phyloP scores from a whole-genome alignment of 306 rosid genomes.

The Pyrus bretschneideri region DNA sequence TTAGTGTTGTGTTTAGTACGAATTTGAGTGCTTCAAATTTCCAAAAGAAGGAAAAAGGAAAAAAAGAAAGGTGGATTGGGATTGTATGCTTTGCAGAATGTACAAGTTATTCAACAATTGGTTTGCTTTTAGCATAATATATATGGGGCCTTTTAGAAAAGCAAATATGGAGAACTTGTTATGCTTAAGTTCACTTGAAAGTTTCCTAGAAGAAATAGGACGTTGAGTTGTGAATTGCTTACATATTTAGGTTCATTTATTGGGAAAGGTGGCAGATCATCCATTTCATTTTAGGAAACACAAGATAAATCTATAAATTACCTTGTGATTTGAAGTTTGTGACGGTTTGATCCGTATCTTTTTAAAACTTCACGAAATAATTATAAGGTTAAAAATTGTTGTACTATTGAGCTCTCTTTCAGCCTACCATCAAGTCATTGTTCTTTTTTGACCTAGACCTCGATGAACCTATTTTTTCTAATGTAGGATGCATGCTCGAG shows the following conservation, averaged over 20 bases:
- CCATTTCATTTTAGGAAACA: not conserved
- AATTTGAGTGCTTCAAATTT: not conserved
- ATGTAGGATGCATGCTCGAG: too few relatives aligned
- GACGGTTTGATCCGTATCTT: too few relatives aligned
- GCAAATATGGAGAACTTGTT: not conserved
- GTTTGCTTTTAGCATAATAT: not conserved
- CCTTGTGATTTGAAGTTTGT: too few relatives aligned
- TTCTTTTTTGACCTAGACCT: not conserved
- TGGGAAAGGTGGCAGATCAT: not conserved
- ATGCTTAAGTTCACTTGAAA: not conserved
- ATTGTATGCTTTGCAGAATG: constrained; percentile 1
- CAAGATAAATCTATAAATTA: not conserved
- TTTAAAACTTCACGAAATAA: too few relatives aligned
- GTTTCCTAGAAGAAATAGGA: not conserved
- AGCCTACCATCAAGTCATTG: too few relatives aligned
- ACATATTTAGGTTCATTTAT: not conserved
- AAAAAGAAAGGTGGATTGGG: not conserved
- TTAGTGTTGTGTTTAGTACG: not conserved
- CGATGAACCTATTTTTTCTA: too few relatives aligned
- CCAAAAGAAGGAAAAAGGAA: not conserved
- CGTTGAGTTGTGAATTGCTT: not conserved
- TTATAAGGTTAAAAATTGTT: too few relatives aligned
- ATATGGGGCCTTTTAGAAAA: not conserved
- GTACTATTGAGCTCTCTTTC: too few relatives aligned
- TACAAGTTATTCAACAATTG: not conserved